Evolutionary conservation across 805 yeast genomes (phyloP).

Genomic region (Wickerhamiella kurtzmanii): DNA sequence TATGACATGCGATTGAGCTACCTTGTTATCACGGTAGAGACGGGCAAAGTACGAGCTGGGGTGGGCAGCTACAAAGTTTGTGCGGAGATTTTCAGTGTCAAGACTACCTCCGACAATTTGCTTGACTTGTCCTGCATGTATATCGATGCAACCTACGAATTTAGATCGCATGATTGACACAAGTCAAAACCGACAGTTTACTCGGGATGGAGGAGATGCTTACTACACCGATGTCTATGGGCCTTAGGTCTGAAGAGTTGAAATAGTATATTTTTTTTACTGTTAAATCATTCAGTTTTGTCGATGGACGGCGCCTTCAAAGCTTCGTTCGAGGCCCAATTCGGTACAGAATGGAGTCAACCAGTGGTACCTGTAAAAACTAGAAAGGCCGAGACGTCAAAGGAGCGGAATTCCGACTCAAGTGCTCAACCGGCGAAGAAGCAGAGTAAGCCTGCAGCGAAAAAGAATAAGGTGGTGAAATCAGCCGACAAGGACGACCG

Average conservation of each 20-base stretch:
- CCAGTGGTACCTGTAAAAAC: slow-evolving; percentile 11
- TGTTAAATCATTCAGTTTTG: no score
- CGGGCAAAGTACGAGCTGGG: slow-evolving; percentile 65
- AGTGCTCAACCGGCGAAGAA: background rate
- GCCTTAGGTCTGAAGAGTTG: no score
- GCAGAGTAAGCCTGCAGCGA: background rate
- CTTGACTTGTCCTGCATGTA: slow-evolving; percentile 88
- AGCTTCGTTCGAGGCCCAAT: slow-evolving; percentile 26
- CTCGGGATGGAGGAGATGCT: no score
- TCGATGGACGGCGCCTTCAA: slow-evolving; percentile 10
- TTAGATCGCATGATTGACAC: slow-evolving; percentile 16
- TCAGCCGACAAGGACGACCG: slow-evolving; percentile 8
- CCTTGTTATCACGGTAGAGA: slow-evolving; percentile 44
- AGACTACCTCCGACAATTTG: slow-evolving; percentile 95
- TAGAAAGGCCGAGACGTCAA: background rate
- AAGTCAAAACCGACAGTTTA: no score
- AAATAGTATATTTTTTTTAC: no score
- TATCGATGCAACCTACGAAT: slow-evolving; percentile 89
- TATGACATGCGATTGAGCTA: slow-evolving; percentile 81
- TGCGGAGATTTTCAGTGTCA: slow-evolving; percentile 33
- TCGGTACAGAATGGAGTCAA: slow-evolving; percentile 22
- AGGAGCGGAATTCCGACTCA: background rate
- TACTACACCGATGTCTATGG: no score
- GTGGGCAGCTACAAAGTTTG: slow-evolving; percentile 67
- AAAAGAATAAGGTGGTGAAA: background rate